Base-by-base conservation (phyloP, 163 green algal genomes). In the Scenedesmus sp. region DNA sequence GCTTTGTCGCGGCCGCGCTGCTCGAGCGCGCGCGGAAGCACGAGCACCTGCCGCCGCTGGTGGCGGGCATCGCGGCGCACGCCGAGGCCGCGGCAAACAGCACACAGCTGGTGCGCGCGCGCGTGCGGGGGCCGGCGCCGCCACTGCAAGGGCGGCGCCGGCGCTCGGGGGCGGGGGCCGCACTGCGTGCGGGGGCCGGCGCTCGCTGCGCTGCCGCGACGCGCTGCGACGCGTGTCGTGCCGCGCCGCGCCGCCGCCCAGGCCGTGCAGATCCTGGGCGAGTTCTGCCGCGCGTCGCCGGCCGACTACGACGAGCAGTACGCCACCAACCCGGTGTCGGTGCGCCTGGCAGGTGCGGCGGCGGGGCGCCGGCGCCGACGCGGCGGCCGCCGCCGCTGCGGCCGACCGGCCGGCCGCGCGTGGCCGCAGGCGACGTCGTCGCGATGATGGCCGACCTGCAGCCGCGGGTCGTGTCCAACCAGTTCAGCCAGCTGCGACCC, bases 1-100 rank as follows among this genome's bases (percentile, higher is more conserved):
- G 71, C 14, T 67, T 63, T 45, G 67, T 76, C 1, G 75, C 75
- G 15, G n/a, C 28, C 9, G n/a, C 48, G 13, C 44, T 83, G 39
- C 51, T 83, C 64, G 64, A 63, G 44, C 64, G 45, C 1, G n/a
- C 47, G 2, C 58, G 65, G 48, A 62, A 71, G 56, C 54, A 64
- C 17, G 75, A 83, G n/a, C 75, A 83, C 57, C 14, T 83, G 53
- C 63, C 75, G 3, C 24, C 47, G 54, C 29, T 77, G 1, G 54
- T 56, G 17, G 75, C 75, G 0, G 44, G 14, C 26, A 45, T 63
- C 20, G 75, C 75, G 0, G 54, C 42, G 29, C 48, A 56, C n/a
- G 64, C 64, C n/a, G 75, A 83, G 56, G 65, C 56, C 9, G 31
- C 50, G 24, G 42, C n/a, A 64, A 83, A 83, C 65, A 77, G 31